These are phyloP conservation scores for Calycina marina DNA, from an alignment of 2,329 filamentous ascomycete genomes.

Conservation along the genomic window DNA sequence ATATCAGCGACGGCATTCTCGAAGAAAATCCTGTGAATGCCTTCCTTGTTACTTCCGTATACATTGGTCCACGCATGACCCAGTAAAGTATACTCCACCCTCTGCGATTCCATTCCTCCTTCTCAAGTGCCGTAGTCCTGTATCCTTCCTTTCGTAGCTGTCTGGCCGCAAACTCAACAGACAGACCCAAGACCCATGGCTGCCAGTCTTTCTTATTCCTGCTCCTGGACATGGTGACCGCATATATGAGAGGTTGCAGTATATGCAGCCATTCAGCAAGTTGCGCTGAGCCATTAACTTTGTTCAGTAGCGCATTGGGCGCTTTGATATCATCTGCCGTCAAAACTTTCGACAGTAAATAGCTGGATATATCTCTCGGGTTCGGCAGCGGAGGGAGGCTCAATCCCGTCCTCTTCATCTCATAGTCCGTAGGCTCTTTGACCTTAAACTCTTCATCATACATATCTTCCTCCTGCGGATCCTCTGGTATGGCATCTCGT, in stretches of 20 bases:
- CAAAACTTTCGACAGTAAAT: conserved; percentile 77
- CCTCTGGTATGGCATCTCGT: conserved; percentile 59
- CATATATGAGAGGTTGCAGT: conserved; percentile 75
- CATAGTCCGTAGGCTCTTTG: conserved; percentile 45
- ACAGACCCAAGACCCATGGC: conserved; percentile 78
- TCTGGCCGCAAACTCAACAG: conserved; percentile 76
- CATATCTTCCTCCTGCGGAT: conserved; percentile 29
- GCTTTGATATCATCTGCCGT: conserved; percentile 96
- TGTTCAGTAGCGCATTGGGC: conserved; percentile 72
- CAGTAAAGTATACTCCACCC: conserved; percentile 92
- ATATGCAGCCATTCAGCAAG: conserved; percentile 87
- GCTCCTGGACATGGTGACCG: conserved; percentile 56
- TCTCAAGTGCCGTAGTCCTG: conserved; percentile 73
- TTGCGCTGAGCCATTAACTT: conserved; percentile 57
- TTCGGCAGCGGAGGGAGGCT: conserved; percentile 72
- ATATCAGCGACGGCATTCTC: conserved; percentile 49
- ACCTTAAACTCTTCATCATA: conserved; percentile 25
- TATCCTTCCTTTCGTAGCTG: conserved; percentile 52
- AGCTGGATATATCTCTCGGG: conserved; percentile 68
- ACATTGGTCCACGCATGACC: conserved; percentile 92
- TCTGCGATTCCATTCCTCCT: conserved; percentile 75
- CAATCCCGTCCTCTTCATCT: conserved; percentile 87
- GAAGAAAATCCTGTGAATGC: conserved; percentile 41
- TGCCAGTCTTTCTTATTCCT: conserved; percentile 70
- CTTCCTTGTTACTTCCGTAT: conserved; percentile 76